Percentiles rank a stretch among this genome's conserved stretches.
Evolutionary conservation across 345 rosid species (phyloP).

Genomic region (Populus ilicifolia): DNA sequence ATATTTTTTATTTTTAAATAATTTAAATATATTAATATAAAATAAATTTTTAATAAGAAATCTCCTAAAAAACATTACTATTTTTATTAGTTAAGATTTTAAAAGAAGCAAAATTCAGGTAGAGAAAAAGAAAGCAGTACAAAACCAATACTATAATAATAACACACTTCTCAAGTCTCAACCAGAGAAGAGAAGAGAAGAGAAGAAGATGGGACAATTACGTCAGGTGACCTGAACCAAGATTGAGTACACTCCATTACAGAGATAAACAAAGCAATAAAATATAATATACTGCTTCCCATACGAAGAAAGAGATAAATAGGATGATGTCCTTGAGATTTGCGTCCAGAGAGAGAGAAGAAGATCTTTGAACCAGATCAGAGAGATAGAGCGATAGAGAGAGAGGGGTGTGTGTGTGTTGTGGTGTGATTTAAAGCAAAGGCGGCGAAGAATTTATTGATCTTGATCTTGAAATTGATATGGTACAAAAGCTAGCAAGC

Average conservation of each 20-base stretch:
- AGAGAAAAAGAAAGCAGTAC: too few relatives aligned
- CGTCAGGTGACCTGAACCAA: neutral
- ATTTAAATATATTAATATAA: too few relatives aligned
- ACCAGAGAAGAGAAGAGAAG: neutral
- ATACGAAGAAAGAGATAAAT: neutral
- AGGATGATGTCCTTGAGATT: slow-evolving; percentile 40
- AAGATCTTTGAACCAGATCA: too few relatives aligned
- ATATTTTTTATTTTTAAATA: too few relatives aligned
- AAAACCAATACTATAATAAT: neutral
- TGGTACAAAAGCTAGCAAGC: neutral
- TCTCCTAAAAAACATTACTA: too few relatives aligned
- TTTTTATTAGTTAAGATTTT: too few relatives aligned
- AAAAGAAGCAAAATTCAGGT: too few relatives aligned
- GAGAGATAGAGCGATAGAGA: slow-evolving; percentile 17
- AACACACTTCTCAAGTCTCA: neutral
- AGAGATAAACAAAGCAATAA: neutral
- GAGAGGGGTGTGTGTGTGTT: slow-evolving; percentile 2
- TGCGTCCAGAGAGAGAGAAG: slow-evolving; percentile 21
- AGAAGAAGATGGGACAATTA: neutral
- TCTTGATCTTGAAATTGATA: slow-evolving; percentile 5
- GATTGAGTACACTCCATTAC: neutral
- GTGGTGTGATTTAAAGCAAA: slow-evolving; percentile 49
- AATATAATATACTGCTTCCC: neutral
- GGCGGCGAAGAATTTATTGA: slow-evolving; percentile 68
- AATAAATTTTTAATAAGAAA: too few relatives aligned